Percentiles rank a stretch among this genome's conserved stretches.
Conservation (phyloP, 176 grass and related monocot species). For the Hsuehochloa calcarea region DNA sequence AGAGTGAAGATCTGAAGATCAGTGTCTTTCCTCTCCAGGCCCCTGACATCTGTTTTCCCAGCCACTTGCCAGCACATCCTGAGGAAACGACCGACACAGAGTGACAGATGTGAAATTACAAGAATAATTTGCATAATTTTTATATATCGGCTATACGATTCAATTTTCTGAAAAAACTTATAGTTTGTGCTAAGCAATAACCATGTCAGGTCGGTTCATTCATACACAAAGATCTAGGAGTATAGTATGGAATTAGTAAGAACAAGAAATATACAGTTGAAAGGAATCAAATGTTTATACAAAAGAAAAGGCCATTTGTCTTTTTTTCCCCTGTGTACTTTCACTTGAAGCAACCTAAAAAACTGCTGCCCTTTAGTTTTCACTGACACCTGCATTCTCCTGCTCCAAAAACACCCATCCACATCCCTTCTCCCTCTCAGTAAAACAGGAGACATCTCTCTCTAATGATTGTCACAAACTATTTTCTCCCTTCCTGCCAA, state of each 20-base stretch:
- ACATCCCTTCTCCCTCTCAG: neutral
- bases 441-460: neutral
- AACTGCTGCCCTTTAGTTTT: neutral
- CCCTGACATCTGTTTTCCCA: neutral
- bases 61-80: neutral
- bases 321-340: neutral
- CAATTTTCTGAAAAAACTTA: neutral
- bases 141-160: neutral
- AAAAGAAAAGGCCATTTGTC: neutral
- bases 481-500: neutral
- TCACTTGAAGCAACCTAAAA: conserved; percentile 26
- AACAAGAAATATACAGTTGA: neutral
- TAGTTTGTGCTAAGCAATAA: neutral
- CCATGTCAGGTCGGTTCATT: neutral
- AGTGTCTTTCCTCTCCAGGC: neutral
- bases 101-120: too few species aligned
- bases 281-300: neutral
- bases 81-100: conserved; percentile 11
- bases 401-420: neutral
- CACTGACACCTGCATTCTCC: neutral
- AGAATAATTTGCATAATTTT: neutral
- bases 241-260: neutral
- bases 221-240: neutral
- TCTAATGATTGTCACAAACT: conserved; percentile 28
- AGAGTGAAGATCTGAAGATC: neutral